A percentile compares a stretch with the other conserved stretches of the same genome.
phyloP scores from a whole-genome alignment of 768 basidiomycete species.

The Trametes elegans region DNA sequence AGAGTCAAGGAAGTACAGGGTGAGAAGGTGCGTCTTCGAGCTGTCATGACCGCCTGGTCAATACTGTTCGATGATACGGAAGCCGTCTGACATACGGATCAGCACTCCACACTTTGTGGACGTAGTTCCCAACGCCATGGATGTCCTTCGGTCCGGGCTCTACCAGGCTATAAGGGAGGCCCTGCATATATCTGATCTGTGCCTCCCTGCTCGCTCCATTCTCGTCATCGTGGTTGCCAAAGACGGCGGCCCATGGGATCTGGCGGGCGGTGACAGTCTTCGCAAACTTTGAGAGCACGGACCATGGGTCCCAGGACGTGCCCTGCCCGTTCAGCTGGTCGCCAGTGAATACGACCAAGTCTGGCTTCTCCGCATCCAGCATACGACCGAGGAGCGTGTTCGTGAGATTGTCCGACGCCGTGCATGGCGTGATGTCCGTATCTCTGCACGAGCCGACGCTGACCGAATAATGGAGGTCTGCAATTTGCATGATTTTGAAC shows the following conservation, averaged over 20 bases:
- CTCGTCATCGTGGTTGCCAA: constrained; percentile 94
- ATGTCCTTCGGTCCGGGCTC: constrained; percentile 79
- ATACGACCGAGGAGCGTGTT: constrained; percentile 65
- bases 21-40: constrained; percentile 85
- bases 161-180: constrained; percentile 82
- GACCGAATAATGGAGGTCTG: constrained; percentile 92
- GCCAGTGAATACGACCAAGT: constrained; percentile 88
- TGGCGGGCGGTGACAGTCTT: constrained; percentile 66
- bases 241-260: constrained; percentile 90
- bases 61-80: neutral
- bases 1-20: constrained; percentile 90
- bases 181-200: constrained; percentile 70
- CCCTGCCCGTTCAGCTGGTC: constrained; percentile 94
- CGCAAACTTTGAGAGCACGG: constrained; percentile 88
- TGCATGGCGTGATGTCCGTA: constrained; percentile 49
- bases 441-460: constrained; percentile 77
- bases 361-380: constrained; percentile 82
- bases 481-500: constrained; percentile 88
- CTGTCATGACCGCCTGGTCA: constrained; percentile 39
- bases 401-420: constrained; percentile 76
- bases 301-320: constrained; percentile 85
- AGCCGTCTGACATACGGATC: constrained; percentile 61
- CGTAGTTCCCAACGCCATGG: constrained; percentile 90
- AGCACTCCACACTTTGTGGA: constrained; percentile 79
- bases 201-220: constrained; percentile 58